Percentiles rank a stretch among this genome's conserved stretches.
phyloP scores from a whole-genome alignment of 2,329 filamentous ascomycete species.

The Diplodia sapinea region DNA sequence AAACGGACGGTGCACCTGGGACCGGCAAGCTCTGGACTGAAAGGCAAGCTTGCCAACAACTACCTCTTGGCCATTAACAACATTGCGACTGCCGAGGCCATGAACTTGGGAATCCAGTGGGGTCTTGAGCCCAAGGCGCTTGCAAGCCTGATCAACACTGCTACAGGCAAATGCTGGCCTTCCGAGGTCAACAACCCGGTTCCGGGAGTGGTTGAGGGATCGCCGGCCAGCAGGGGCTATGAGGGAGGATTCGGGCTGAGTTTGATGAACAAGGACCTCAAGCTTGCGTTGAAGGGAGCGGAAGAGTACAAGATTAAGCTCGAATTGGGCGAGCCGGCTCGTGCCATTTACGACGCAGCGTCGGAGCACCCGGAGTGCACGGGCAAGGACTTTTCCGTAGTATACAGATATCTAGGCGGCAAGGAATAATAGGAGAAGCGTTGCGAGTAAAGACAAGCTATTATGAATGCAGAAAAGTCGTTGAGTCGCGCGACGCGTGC shows the following conservation, averaged over 20 bases:
- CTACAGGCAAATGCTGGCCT: conserved; percentile 95
- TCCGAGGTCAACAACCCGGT: conserved; percentile 96
- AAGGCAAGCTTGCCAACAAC: conserved; percentile 95
- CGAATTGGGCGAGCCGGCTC: conserved; percentile 53
- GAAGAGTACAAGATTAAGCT: conserved; percentile 53
- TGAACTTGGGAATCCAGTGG: conserved; percentile 69
- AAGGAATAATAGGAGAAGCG: conserved; percentile 44
- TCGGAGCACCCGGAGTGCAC: conserved; percentile 53
- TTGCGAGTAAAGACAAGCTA: conserved; percentile 1
- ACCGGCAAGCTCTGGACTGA: conserved; percentile 80
- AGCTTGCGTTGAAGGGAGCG: conserved; percentile 55
- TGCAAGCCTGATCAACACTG: conserved; percentile 87
- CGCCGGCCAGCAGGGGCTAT: conserved; percentile 77
- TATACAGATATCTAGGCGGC: conserved; percentile 57
- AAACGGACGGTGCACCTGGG: conserved; percentile 86
- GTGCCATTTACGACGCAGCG: conserved; percentile 54
- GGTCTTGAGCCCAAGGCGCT: conserved; percentile 70
- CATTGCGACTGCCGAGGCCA: conserved; percentile 70
- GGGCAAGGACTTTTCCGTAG: conserved; percentile 58
- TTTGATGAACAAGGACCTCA: conserved; percentile 58
- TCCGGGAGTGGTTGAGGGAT: conserved; percentile 75
- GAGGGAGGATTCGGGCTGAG: conserved; percentile 58
- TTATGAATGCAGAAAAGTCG: not conserved
- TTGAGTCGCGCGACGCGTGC: not conserved
- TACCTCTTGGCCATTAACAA: conserved; percentile 95